A percentile compares a stretch with the other conserved stretches of the same genome.
phyloP scores from a whole-genome alignment of 2,329 filamentous ascomycete genomes.

The Ceratocystis albifundus region DNA sequence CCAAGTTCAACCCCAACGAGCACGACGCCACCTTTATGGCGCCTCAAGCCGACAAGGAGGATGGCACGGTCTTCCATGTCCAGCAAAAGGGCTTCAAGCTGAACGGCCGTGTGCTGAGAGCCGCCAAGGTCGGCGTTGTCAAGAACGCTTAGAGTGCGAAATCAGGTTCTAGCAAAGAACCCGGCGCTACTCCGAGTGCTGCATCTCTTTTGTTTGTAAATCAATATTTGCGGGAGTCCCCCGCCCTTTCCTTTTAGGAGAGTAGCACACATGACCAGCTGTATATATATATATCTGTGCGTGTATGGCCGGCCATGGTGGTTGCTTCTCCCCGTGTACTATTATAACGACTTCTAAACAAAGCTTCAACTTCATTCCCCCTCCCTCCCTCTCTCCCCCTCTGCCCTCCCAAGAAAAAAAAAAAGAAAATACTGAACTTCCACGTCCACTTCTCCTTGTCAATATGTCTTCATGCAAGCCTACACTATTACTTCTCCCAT shows the following conservation, averaged over 20 bases:
- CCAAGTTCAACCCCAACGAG: slow-evolving; percentile 91
- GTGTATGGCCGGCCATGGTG: not conserved
- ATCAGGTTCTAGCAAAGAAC: not conserved
- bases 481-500: no score
- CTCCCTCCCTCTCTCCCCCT: no score
- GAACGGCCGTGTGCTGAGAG: slow-evolving; percentile 78
- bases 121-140: slow-evolving; percentile 91
- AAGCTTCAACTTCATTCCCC: not conserved
- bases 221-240: no score
- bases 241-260: not conserved
- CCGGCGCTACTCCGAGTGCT: not conserved
- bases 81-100: slow-evolving; percentile 94
- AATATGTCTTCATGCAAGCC: no score
- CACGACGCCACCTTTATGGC: slow-evolving; percentile 96
- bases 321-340: slow-evolving; percentile 19
- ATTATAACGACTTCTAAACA: slow-evolving; percentile 21
- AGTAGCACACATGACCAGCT: not conserved
- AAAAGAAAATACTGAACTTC: no score
- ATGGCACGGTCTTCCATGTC: slow-evolving; percentile 79
- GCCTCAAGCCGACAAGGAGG: slow-evolving; percentile 73
- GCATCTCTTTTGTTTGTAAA: not conserved
- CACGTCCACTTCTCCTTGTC: no score
- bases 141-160: slow-evolving; percentile 52
- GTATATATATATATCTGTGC: not conserved
- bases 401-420: no score